phyloP scores from a whole-genome alignment of 345 rosid species.

The Combretum micranthum region DNA sequence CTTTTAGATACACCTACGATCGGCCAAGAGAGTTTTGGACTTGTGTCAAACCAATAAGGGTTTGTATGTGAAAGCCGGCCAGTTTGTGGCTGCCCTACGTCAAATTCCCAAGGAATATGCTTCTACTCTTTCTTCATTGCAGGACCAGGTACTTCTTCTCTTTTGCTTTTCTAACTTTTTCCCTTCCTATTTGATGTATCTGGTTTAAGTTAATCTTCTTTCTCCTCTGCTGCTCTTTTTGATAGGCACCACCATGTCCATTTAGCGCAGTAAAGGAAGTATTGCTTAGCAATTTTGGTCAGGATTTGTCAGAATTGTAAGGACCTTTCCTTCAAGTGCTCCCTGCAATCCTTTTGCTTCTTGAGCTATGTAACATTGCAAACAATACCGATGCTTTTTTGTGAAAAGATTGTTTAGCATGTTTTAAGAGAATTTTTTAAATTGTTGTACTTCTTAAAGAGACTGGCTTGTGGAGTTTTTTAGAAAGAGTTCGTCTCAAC shows the following conservation, averaged over 20 bases:
- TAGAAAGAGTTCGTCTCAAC: too few species aligned
- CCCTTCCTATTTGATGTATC: neutral
- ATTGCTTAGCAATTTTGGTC: slow-evolving; percentile 46
- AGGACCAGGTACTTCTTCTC: slow-evolving; percentile 55
- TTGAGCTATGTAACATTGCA: too few species aligned
- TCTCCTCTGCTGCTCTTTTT: slow-evolving; percentile 2
- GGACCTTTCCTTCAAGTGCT: slow-evolving; percentile 8
- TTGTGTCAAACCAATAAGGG: slow-evolving; percentile 79
- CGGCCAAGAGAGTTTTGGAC: slow-evolving; percentile 55
- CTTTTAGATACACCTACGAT: slow-evolving; percentile 68
- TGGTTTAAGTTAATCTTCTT: slow-evolving; percentile 9
- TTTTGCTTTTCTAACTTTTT: neutral
- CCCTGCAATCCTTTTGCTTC: too few species aligned
- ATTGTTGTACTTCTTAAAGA: too few species aligned
- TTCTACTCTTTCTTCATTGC: slow-evolving; percentile 56
- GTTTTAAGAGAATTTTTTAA: too few species aligned
- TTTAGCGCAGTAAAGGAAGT: slow-evolving; percentile 57
- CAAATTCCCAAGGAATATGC: slow-evolving; percentile 78
- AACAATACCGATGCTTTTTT: too few species aligned
- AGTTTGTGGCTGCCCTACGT: slow-evolving; percentile 68
- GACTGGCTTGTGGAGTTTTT: too few species aligned
- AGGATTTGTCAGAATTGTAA: slow-evolving; percentile 52
- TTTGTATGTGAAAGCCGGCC: slow-evolving; percentile 88
- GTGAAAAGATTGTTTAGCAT: too few species aligned
- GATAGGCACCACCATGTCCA: slow-evolving; percentile 69